Percentiles rank a stretch among this genome's conserved stretches.
phyloP scores from a whole-genome alignment of 2,329 filamentous ascomycete species.

The Hypocrella siamensis region DNA sequence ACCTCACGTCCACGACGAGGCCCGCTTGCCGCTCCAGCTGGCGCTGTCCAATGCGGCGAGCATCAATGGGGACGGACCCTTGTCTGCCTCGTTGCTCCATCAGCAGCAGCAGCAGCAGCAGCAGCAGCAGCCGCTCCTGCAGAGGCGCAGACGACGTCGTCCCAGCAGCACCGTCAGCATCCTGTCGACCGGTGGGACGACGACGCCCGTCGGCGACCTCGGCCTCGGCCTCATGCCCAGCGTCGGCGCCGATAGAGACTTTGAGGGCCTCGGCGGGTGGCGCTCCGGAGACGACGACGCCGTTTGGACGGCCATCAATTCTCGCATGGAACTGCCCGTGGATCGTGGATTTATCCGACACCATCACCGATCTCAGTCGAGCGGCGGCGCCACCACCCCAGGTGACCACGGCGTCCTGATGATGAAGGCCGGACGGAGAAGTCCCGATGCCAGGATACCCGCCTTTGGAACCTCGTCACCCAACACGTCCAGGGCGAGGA shows the following conservation, averaged over 20 bases:
- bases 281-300: slow-evolving; percentile 28
- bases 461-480: slow-evolving; percentile 16
- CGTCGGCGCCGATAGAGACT: slow-evolving; percentile 37
- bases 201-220: slow-evolving; percentile 18
- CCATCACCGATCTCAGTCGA: slow-evolving; percentile 26
- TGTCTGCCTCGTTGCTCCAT: no score
- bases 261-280: slow-evolving; percentile 45
- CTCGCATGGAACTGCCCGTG: slow-evolving; percentile 32
- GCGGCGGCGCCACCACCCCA: slow-evolving; percentile 20
- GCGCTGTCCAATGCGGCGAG: no score
- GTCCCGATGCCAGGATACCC: slow-evolving; percentile 14
- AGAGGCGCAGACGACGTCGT: slow-evolving; percentile 15
- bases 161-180: slow-evolving; percentile 17
- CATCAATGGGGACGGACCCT: no score
- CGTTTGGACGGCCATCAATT: slow-evolving; percentile 36
- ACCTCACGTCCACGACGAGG: no score
- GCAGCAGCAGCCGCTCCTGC: slow-evolving; percentile 4
- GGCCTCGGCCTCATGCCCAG: slow-evolving; percentile 27
- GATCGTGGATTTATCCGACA: slow-evolving; percentile 23
- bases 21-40: no score
- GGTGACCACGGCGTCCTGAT: slow-evolving; percentile 25
- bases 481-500: slow-evolving; percentile 32
- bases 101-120: no score
- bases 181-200: slow-evolving; percentile 15
- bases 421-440: slow-evolving; percentile 24